Evolutionary conservation across 345 rosid species (phyloP).

Genomic region (Lepidium aucheri): DNA sequence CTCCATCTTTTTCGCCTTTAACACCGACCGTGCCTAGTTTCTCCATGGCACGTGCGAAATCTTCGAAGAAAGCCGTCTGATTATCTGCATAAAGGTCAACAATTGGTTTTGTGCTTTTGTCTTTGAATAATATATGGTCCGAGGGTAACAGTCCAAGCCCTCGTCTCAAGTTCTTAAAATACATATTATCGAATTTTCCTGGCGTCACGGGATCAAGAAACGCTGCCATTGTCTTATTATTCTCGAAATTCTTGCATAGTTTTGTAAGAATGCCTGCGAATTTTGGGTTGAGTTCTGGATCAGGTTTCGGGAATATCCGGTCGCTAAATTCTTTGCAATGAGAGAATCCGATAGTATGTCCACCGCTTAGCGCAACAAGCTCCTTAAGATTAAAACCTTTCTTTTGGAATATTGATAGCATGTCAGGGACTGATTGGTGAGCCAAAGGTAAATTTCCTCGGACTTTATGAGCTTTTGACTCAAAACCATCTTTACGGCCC

Average conservation of each 20-base stretch:
- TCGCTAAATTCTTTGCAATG: conserved; percentile 39
- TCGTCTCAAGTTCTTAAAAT: conserved; percentile 33
- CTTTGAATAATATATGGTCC: conserved; percentile 28
- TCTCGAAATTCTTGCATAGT: conserved; percentile 23
- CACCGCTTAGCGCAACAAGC: conserved; percentile 46
- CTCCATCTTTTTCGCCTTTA: conserved; percentile 39
- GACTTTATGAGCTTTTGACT: conserved; percentile 29
- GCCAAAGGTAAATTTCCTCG: conserved; percentile 27
- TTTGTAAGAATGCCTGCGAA: conserved; percentile 29
- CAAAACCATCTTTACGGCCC: conserved; percentile 50
- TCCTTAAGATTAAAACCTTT: conserved; percentile 36
- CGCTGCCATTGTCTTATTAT: conserved; percentile 29
- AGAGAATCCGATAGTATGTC: conserved; percentile 49
- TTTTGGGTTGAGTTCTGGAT: conserved; percentile 29
- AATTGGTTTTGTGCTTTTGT: conserved; percentile 30
- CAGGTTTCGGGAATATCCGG: conserved; percentile 27
- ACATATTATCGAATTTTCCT: conserved; percentile 45
- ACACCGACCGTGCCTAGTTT: conserved; percentile 30
- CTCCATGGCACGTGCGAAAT: conserved; percentile 43
- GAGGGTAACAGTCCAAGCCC: conserved; percentile 36
- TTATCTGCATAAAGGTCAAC: conserved; percentile 35
- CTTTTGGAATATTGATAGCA: conserved; percentile 19
- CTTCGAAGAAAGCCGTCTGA: conserved; percentile 32
- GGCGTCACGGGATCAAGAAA: conserved; percentile 51
- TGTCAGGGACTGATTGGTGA: conserved; percentile 30